Evolutionary conservation across 2,329 filamentous ascomycete species (phyloP).

Genomic region (Colletotrichum limetticola): DNA sequence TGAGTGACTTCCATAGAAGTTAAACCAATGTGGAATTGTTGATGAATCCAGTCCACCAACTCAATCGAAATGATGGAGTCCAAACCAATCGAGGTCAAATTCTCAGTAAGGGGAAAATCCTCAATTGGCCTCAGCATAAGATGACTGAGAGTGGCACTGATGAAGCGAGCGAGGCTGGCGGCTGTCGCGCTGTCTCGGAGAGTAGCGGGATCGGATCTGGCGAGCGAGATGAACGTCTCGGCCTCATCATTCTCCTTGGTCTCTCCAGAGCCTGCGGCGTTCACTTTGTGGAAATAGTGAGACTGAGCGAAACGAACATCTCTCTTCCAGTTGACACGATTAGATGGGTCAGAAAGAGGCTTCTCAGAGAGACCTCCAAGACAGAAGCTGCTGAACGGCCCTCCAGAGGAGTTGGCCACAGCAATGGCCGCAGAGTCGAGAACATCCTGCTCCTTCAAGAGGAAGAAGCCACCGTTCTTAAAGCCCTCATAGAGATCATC

Average conservation of each 20-base stretch:
- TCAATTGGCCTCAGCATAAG: conserved; percentile 14
- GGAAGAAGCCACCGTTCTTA: conserved; percentile 21
- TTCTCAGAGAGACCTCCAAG: conserved; percentile 16
- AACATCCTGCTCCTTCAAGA: conserved; percentile 21
- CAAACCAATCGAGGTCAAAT: conserved; percentile 12
- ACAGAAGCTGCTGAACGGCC: conserved; percentile 18
- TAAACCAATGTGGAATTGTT: conserved; percentile 18
- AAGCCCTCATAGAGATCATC: conserved; percentile 19
- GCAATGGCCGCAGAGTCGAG: conserved; percentile 10
- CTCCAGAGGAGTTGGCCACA: conserved; percentile 4
- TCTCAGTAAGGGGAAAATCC: conserved; percentile 16
- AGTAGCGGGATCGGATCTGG: conserved; percentile 6
- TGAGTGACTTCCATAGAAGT: conserved; percentile 23
- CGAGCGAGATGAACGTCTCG: conserved; percentile 12
- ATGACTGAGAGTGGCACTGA: conserved; percentile 17
- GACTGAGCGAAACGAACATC: conserved; percentile 22
- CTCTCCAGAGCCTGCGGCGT: neutral
- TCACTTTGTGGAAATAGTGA: conserved; percentile 17
- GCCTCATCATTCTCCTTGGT: conserved; percentile 5
- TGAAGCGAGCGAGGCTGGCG: conserved; percentile 2
- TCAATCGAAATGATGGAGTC: conserved; percentile 29
- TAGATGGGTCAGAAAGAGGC: conserved; percentile 12
- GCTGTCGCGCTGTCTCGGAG: neutral
- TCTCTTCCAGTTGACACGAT: conserved; percentile 23
- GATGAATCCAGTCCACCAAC: conserved; percentile 30